Evolutionary conservation across 306 rosid species (phyloP), one percentile per base, ranked within the genome.

Genomic region (Corylus heterophylla): DNA sequence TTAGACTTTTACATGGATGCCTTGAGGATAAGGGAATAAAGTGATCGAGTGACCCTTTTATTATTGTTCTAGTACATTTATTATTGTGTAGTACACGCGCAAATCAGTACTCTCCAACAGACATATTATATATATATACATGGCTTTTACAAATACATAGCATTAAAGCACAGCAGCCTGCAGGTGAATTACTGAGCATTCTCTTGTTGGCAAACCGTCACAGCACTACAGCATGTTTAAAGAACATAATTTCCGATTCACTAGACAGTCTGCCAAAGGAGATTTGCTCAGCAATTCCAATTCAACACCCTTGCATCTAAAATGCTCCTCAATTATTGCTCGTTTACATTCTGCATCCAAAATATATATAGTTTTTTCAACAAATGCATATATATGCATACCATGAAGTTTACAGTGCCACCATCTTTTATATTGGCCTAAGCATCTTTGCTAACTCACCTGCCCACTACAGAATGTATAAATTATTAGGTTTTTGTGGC

Each of bases 161-260:
- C 76, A 69, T 42, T 71, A 16, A 10, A 4, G 56, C 45, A 35
- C 58, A 54, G 47, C 16, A 18, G 45, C 2, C 52, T 55, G 61
- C 16, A 18, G 50, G 20, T 55, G 48, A 70, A 69, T 55, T 69
- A 55, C 72, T 58, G 76, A 58, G 76, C 72, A 47, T 11, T 78
- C 76, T 58, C 76, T 39, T 55, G 8, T 78, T 71, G 82, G 76
- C 71, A 71, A 71, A 59, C 76, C 49, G 76, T 78, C 76, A 25
- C 22, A 7, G 9, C 58, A 54, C 35, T 25, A 2, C 74, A 62
- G 8, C 68, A 69, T 69, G 45, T 63, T 12, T 29, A 29, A 16
- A 9, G 7, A 16, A 48, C 35, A 29, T 17, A 10, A 4, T 11
- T 12, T 63, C 54, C 29, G 3, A 9, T 8, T 29, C 31, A 45